These are phyloP conservation scores for Hapsidospora chrysogenum DNA, from an alignment of 495 filamentous ascomycete species.

Conservation along the genomic window DNA sequence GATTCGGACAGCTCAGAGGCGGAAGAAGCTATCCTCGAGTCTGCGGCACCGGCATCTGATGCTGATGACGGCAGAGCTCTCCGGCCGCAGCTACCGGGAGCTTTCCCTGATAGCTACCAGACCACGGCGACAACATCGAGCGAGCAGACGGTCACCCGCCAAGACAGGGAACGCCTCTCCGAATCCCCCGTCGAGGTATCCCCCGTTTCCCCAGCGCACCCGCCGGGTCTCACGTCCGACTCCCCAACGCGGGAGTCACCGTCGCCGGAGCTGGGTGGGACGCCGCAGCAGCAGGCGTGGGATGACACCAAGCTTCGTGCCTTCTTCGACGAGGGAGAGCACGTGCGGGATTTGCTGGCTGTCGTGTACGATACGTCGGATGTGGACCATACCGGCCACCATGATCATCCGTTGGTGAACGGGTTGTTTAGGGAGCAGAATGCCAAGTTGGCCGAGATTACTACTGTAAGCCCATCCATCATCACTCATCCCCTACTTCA, in stretches of 20 bases:
- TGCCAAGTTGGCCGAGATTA: constrained; percentile 64
- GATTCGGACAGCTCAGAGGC: constrained; percentile 31
- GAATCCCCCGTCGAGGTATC: constrained; percentile 71
- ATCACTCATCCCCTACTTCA: not conserved
- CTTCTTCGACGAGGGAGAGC: constrained; percentile 84
- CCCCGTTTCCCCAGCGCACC: constrained; percentile 40
- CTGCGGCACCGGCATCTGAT: not conserved
- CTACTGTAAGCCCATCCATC: constrained; percentile 34
- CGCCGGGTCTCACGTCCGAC: constrained; percentile 46
- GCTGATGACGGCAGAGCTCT: not conserved
- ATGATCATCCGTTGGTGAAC: constrained; percentile 74
- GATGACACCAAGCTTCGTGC: constrained; percentile 68
- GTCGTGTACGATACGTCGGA: constrained; percentile 84
- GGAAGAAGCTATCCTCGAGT: constrained; percentile 13
- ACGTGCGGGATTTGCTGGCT: constrained; percentile 77
- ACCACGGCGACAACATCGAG: constrained; percentile 10
- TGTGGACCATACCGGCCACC: constrained; percentile 50
- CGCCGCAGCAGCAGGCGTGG: constrained; percentile 41
- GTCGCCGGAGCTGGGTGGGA: constrained; percentile 42
- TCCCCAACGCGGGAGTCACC: constrained; percentile 50
- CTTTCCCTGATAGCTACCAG: constrained; percentile 21
- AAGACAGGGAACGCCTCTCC: constrained; percentile 34
- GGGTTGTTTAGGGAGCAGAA: constrained; percentile 75
- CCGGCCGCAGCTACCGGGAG: constrained; percentile 13
- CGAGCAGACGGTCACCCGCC: constrained; percentile 8